Evolutionary conservation across 768 basidiomycete genomes (phyloP), one percentile per base, ranked within the genome.

Genomic region (Suillus plorans): DNA sequence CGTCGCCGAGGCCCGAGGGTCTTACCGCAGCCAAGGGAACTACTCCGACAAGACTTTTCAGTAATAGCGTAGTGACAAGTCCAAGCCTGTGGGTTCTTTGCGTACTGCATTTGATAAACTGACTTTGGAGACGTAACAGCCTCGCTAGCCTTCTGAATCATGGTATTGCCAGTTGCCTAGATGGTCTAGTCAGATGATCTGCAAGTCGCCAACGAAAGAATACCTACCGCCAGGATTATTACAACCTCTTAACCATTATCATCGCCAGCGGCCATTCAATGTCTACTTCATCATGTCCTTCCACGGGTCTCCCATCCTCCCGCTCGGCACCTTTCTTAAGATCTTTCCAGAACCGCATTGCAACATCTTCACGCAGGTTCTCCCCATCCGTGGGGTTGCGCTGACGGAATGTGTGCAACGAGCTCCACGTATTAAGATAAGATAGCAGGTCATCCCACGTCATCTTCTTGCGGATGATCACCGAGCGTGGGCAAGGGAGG

Each of bases 401-500:
- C 67, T 90, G 88, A 66, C 86, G 84, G 73, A 84, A 94, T 14
- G 84, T 85, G 66, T 90, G 86, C 58, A 92, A 76, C 2, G 91
- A 78, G 69, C 89, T 91, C 80, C 84, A 89, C 0, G 92, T 92
- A 57, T 85, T 80, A 28, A 94, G 78, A 72, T 92, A 94, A 2
- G 79, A 83, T 6, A 90, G 80, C 0, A 94, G 75, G 63, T 85
- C 85, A 12, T 82, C 80, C 90, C 89, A 91, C 0, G 84, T 82
- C 82, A 89, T 85, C 44, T 72, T 77, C 69, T 85, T 85, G 28
- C 76, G 80, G 77, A 94, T 78, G 65, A 90, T 79, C 60, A 88
- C 79, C 66, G 74, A 42, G 63, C 69, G 72, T 64, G 76, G 65
- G 45, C 73, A 61, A 47, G 81, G 69, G 67, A 78, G 63, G n/a